Conservation (phyloP, 768 basidiomycete species). For the Amanita subjunquillea region DNA sequence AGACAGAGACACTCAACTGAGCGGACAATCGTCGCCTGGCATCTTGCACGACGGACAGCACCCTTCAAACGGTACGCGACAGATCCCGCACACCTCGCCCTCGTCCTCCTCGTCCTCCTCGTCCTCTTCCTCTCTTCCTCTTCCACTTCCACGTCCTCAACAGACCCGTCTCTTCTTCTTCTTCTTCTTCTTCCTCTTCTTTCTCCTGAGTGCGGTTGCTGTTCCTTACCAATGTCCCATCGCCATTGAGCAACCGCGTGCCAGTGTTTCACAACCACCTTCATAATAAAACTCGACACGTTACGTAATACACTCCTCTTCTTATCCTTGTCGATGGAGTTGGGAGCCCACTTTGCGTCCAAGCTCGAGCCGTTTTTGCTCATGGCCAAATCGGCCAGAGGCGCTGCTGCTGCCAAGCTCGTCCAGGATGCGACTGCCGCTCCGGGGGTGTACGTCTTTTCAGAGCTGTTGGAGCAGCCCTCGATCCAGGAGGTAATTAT, state of each 20-base stretch:
- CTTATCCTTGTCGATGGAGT: slow-evolving; percentile 41
- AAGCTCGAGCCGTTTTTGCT: slow-evolving; percentile 86
- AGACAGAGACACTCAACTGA: slow-evolving; percentile 37
- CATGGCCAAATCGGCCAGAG: slow-evolving; percentile 87
- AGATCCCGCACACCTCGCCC: slow-evolving; percentile 73
- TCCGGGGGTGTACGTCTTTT: slow-evolving; percentile 86
- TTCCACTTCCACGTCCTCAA: no score
- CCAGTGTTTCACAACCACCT: slow-evolving; percentile 76
- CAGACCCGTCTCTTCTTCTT: slow-evolving; percentile 26
- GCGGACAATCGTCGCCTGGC: slow-evolving; percentile 91
- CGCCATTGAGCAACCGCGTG: slow-evolving; percentile 85
- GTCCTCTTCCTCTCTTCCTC: slow-evolving; percentile 24
- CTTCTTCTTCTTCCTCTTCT: slow-evolving; percentile 36
- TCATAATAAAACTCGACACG: slow-evolving; percentile 42
- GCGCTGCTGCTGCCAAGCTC: slow-evolving; percentile 86
- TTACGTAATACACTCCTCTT: no score
- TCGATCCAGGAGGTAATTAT: slow-evolving; percentile 76
- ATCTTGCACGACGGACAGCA: slow-evolving; percentile 95
- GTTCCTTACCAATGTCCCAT: slow-evolving; percentile 49
- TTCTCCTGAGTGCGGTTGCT: slow-evolving; percentile 30
- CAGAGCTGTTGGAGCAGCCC: slow-evolving; percentile 73
- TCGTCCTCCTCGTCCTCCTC: slow-evolving; percentile 27
- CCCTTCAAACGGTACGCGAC: slow-evolving; percentile 85
- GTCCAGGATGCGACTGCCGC: slow-evolving; percentile 81
- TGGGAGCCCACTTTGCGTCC: slow-evolving; percentile 49